phyloP scores from a whole-genome alignment of 345 rosid genomes.

The Eutrema japonicum region DNA sequence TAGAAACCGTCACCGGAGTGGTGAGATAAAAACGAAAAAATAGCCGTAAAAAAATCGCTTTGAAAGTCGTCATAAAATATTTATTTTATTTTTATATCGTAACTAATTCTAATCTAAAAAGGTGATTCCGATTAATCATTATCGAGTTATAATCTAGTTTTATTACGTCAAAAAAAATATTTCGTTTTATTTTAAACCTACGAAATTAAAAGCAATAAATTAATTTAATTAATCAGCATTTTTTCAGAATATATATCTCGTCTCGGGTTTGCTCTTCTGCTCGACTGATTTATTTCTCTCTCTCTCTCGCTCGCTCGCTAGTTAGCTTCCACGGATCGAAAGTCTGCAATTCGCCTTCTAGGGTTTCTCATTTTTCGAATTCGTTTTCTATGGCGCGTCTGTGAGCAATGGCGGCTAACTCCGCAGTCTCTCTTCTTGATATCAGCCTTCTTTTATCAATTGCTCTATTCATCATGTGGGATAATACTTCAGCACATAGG shows the following conservation, averaged over 20 bases:
- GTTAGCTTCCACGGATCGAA: conserved; percentile 13
- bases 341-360: conserved; percentile 9
- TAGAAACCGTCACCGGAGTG: no score
- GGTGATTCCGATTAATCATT: no score
- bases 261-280: conserved; percentile 8
- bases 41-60: no score
- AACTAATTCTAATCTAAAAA: no score
- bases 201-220: neutral
- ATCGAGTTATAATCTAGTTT: no score
- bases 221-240: neutral
- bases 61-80: no score
- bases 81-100: no score
- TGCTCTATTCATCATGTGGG: no score
- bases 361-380: conserved; percentile 33
- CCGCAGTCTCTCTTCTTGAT: conserved; percentile 65
- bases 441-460: conserved; percentile 24
- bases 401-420: conserved; percentile 66
- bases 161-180: no score
- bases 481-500: no score
- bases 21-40: no score
- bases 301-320: neutral
- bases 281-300: conserved; percentile 18
- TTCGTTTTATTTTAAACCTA: no score
- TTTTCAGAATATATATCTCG: conserved; percentile 2
- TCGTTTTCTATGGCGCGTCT: conserved; percentile 49